Conservation (phyloP, 495 filamentous ascomycete genomes). For the Patellaria atrata region DNA sequence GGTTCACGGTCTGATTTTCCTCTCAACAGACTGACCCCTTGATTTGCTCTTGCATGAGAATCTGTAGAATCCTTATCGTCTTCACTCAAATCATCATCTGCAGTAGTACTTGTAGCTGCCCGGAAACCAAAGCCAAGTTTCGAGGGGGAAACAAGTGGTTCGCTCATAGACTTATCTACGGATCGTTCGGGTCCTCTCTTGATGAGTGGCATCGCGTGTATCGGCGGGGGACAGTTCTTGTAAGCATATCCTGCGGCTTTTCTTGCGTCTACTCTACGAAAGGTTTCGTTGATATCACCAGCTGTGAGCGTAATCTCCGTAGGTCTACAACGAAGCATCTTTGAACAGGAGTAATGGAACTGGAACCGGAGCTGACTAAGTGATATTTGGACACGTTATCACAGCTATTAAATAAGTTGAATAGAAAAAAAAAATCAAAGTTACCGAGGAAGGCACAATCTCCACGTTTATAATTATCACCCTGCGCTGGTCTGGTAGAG, state of each 20-base stretch:
- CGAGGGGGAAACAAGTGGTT: constrained; percentile 1
- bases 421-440: no score
- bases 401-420: no score
- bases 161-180: constrained; percentile 11
- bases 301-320: constrained; percentile 20
- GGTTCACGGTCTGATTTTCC: not conserved
- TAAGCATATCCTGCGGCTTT: constrained; percentile 5
- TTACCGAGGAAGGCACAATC: no score
- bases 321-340: constrained; percentile 17
- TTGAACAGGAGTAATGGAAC: no score
- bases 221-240: not conserved
- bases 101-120: constrained; percentile 1
- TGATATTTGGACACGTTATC: no score
- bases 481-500: no score
- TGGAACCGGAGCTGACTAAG: no score
- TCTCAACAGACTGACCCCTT: not conserved
- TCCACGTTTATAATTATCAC: no score
- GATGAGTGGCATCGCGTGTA: constrained; percentile 7
- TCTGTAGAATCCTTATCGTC: constrained; percentile 2
- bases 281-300: constrained; percentile 17
- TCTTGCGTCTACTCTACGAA: constrained; percentile 9
- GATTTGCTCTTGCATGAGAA: not conserved
- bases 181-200: constrained; percentile 13
- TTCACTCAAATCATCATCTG: not conserved
- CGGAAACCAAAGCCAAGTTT: constrained; percentile 6